Percentiles rank a stretch among this genome's conserved stretches.
Evolutionary conservation across 169 alveolate species (phyloP).

Genomic region (Plasmodium vivax): DNA sequence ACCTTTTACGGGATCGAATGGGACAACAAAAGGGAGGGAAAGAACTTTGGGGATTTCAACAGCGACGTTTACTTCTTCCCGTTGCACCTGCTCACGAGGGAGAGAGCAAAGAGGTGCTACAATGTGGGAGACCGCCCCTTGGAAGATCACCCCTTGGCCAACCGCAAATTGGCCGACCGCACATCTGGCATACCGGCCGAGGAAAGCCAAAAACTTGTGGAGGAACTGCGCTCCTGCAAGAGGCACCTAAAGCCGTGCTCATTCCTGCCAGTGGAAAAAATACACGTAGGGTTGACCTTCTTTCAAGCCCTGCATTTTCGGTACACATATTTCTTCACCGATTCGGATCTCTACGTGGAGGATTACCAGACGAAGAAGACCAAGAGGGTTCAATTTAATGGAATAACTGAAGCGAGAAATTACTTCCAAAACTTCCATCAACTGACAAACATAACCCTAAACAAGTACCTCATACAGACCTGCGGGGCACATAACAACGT

Average conservation of each 20-base stretch:
- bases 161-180: neutral
- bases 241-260: slow-evolving; percentile 26
- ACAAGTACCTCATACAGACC: slow-evolving; percentile 43
- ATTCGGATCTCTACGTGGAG: slow-evolving; percentile 44
- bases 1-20: slow-evolving; percentile 67
- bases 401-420: slow-evolving; percentile 34
- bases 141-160: neutral
- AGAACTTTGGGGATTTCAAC: slow-evolving; percentile 26
- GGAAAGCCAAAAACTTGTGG: neutral
- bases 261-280: slow-evolving; percentile 39
- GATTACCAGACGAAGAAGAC: slow-evolving; percentile 64
- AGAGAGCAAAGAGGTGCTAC: slow-evolving; percentile 11
- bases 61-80: slow-evolving; percentile 44
- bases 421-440: slow-evolving; percentile 39
- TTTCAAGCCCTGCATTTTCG: slow-evolving; percentile 51
- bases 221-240: neutral
- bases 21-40: slow-evolving; percentile 40
- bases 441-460: slow-evolving; percentile 43
- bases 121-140: neutral
- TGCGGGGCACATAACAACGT: slow-evolving; percentile 13
- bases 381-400: slow-evolving; percentile 48
- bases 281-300: slow-evolving; percentile 66
- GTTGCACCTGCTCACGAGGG: slow-evolving; percentile 4
- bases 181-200: neutral
- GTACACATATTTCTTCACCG: slow-evolving; percentile 37